Conservation (phyloP, 2,329 filamentous ascomycete genomes). For the Chaetomiaceae sp. region DNA sequence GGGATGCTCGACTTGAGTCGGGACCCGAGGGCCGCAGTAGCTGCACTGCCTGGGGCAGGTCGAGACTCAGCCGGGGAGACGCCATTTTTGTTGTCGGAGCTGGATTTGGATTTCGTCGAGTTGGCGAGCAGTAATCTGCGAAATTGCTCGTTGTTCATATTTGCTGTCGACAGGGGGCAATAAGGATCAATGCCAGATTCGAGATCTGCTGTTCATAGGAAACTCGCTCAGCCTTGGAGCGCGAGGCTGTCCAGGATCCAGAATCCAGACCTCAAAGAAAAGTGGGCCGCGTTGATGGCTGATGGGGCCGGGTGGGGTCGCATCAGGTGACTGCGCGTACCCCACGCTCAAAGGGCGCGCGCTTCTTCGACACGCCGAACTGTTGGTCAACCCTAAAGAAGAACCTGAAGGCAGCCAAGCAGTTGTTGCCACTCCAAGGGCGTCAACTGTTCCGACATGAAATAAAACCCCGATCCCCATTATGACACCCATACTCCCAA, state of each 20-base stretch:
- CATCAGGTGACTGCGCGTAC: slow-evolving; percentile 15
- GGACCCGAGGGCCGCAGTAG: slow-evolving; percentile 61
- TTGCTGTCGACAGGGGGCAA: no score
- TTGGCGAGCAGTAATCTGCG: slow-evolving; percentile 65
- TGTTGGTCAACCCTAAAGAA: no score
- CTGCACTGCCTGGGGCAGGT: slow-evolving; percentile 26
- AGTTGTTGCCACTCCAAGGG: slow-evolving; percentile 10
- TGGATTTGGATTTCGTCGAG: slow-evolving; percentile 38
- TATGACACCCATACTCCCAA: neutral
- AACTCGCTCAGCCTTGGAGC: neutral
- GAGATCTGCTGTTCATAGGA: neutral
- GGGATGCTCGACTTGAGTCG: slow-evolving; percentile 76
- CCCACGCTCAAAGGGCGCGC: slow-evolving; percentile 1
- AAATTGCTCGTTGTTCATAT: slow-evolving; percentile 96
- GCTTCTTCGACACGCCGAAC: slow-evolving; percentile 2
- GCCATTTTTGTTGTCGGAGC: slow-evolving; percentile 41
- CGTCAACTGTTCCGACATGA: neutral
- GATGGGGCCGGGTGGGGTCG: neutral
- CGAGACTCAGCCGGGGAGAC: slow-evolving; percentile 31
- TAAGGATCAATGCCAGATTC: no score
- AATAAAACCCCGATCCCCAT: no score
- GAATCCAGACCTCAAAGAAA: neutral
- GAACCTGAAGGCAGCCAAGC: no score
- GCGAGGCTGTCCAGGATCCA: neutral
- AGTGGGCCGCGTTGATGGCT: neutral